Evolutionary conservation across 1,139 yeast genomes (phyloP).

Genomic region (Kazachstania sp.): DNA sequence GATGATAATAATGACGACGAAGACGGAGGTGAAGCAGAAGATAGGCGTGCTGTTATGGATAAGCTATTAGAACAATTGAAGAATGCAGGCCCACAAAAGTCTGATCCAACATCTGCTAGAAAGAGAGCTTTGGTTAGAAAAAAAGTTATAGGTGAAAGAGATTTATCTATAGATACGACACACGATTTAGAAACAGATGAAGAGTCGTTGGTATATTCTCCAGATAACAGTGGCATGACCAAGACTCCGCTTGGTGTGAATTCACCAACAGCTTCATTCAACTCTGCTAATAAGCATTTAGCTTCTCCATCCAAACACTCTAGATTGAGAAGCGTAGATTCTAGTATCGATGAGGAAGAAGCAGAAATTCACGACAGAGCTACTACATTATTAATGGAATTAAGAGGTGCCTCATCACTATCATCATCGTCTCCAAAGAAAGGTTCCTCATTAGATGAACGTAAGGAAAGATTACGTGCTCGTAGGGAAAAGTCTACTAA

Average conservation of each 20-base stretch:
- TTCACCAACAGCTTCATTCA: conserved; percentile 13
- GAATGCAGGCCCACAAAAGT: conserved; percentile 57
- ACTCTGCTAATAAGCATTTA: conserved; percentile 1
- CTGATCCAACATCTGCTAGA: conserved; percentile 73
- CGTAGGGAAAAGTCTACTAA: conserved; percentile 17
- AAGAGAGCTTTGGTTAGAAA: conserved; percentile 72
- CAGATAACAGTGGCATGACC: conserved; percentile 7
- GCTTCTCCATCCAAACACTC: conserved; percentile 6
- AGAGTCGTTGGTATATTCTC: conserved; percentile 24
- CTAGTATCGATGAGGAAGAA: conserved; percentile 6
- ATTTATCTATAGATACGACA: conserved; percentile 8
- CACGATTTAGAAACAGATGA: conserved; percentile 23
- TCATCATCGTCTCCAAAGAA: conserved; percentile 15
- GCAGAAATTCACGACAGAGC: conserved; percentile 29
- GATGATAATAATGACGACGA: conserved; percentile 18
- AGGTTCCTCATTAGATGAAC: conserved; percentile 17
- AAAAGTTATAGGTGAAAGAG: conserved; percentile 40
- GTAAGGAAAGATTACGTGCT: conserved; percentile 24
- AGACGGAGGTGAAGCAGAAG: conserved; percentile 30
- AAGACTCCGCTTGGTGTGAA: conserved; percentile 6
- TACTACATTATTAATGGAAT: conserved; percentile 23
- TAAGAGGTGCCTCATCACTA: conserved; percentile 22
- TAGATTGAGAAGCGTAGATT: not conserved
- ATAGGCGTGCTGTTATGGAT: conserved; percentile 56
- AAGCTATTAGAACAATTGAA: conserved; percentile 61